Percentiles rank a stretch among this genome's conserved stretches.
These are phyloP conservation scores for Podaxis carcinomalis DNA, from an alignment of 768 basidiomycete genomes.

Conservation along the genomic window DNA sequence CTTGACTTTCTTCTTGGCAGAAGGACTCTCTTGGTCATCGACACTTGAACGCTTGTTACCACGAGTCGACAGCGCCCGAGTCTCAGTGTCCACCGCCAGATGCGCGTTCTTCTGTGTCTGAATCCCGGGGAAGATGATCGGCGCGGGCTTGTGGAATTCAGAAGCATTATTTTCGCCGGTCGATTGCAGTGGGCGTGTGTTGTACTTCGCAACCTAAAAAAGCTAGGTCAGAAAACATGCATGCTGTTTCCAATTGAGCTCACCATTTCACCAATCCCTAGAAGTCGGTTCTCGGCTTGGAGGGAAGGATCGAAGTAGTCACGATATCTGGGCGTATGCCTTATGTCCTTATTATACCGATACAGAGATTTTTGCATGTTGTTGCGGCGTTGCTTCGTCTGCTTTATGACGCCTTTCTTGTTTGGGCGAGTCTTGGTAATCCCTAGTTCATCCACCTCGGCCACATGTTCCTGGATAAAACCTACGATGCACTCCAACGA, in stretches of 20 bases:
- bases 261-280: slow-evolving; percentile 60
- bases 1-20: slow-evolving; percentile 57
- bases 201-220: slow-evolving; percentile 8
- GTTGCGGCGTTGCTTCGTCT: slow-evolving; percentile 35
- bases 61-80: neutral
- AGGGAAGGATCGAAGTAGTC: slow-evolving; percentile 69
- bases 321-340: slow-evolving; percentile 42
- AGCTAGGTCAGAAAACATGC: neutral
- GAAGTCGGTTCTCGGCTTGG: slow-evolving; percentile 52
- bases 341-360: slow-evolving; percentile 47
- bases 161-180: neutral
- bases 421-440: slow-evolving; percentile 35
- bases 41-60: slow-evolving; percentile 30
- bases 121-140: slow-evolving; percentile 16
- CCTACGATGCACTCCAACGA: slow-evolving; percentile 30
- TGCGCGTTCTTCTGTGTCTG: slow-evolving; percentile 37
- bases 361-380: slow-evolving; percentile 55
- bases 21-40: slow-evolving; percentile 20
- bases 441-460: slow-evolving; percentile 46
- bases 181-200: slow-evolving; percentile 11
- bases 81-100: slow-evolving; percentile 14
- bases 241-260: neutral
- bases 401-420: slow-evolving; percentile 34
- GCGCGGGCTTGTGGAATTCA: neutral
- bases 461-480: slow-evolving; percentile 52